Evolutionary conservation across 2,329 filamentous ascomycete genomes (phyloP).

Genomic region (Colletotrichum scovillei): DNA sequence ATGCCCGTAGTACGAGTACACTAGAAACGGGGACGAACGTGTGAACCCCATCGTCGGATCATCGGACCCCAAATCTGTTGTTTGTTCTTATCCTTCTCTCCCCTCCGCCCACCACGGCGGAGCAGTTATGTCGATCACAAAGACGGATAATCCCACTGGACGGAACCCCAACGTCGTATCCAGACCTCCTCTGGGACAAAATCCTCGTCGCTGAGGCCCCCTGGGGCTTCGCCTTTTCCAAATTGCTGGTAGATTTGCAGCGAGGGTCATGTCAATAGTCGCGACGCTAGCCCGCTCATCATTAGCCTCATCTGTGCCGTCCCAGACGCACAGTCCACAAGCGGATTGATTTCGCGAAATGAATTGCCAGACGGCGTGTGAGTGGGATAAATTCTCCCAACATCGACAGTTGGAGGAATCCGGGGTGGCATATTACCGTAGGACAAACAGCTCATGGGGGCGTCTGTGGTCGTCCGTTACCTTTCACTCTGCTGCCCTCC

Average conservation of each 20-base stretch:
- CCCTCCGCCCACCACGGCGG: background rate
- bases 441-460: background rate
- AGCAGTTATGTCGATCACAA: slow-evolving; percentile 14
- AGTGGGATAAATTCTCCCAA: background rate
- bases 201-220: background rate
- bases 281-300: slow-evolving; percentile 18
- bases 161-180: slow-evolving; percentile 7
- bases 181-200: background rate
- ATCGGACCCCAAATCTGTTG: background rate
- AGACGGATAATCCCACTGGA: slow-evolving; percentile 7
- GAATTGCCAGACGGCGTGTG: slow-evolving; percentile 3
- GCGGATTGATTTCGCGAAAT: slow-evolving; percentile 1
- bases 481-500: background rate
- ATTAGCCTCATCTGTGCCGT: slow-evolving; percentile 4
- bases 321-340: background rate
- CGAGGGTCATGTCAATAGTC: slow-evolving; percentile 13
- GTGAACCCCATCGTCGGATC: slow-evolving; percentile 21
- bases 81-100: background rate
- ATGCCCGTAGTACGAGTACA: slow-evolving; percentile 4
- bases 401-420: background rate
- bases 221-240: background rate
- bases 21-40: background rate
- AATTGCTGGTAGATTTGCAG: slow-evolving; percentile 6
- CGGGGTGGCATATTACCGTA: background rate
- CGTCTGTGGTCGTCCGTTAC: background rate